phyloP scores from a whole-genome alignment of 2,329 filamentous ascomycete genomes.

The Clonostachys rhizophaga region DNA sequence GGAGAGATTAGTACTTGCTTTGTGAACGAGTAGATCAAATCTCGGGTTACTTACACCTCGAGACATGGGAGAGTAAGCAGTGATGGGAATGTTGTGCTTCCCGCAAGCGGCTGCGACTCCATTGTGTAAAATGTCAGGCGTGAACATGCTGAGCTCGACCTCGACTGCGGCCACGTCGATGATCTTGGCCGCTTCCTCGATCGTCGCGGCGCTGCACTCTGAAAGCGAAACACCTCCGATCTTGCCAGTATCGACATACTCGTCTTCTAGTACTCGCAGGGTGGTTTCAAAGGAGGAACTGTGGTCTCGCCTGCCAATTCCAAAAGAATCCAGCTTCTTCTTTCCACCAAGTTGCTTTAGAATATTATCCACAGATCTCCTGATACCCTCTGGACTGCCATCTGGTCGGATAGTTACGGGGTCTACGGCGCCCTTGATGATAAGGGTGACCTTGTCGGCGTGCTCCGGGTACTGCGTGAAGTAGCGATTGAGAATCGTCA shows the following conservation, averaged over 20 bases:
- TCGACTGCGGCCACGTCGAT: conserved; percentile 45
- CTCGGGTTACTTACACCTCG: conserved; percentile 27
- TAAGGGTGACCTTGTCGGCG: conserved; percentile 55
- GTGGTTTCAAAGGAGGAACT: conserved; percentile 37
- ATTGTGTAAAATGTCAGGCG: conserved; percentile 41
- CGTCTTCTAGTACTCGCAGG: conserved; percentile 33
- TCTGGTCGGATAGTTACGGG: conserved; percentile 31
- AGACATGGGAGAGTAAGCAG: conserved; percentile 70
- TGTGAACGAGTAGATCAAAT: too few species aligned
- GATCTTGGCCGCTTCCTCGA: conserved; percentile 38
- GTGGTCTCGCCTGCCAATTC: conserved; percentile 51
- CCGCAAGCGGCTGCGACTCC: conserved; percentile 50
- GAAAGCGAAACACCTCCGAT: conserved; percentile 45
- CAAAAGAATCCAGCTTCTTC: conserved; percentile 58
- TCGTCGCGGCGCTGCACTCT: conserved; percentile 42
- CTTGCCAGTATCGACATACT: conserved; percentile 47
- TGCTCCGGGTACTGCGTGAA: conserved; percentile 61
- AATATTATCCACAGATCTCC: conserved; percentile 53
- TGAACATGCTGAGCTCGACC: conserved; percentile 47
- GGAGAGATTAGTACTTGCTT: too few species aligned
- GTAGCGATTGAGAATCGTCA: conserved; percentile 56
- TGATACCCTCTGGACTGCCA: conserved; percentile 43
- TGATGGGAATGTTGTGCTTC: conserved; percentile 62
- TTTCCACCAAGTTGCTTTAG: conserved; percentile 44
- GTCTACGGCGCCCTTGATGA: conserved; percentile 54